These are phyloP conservation scores for Chaetomium sp. DNA, from an alignment of 2,329 filamentous ascomycete genomes.

Conservation along the genomic window DNA sequence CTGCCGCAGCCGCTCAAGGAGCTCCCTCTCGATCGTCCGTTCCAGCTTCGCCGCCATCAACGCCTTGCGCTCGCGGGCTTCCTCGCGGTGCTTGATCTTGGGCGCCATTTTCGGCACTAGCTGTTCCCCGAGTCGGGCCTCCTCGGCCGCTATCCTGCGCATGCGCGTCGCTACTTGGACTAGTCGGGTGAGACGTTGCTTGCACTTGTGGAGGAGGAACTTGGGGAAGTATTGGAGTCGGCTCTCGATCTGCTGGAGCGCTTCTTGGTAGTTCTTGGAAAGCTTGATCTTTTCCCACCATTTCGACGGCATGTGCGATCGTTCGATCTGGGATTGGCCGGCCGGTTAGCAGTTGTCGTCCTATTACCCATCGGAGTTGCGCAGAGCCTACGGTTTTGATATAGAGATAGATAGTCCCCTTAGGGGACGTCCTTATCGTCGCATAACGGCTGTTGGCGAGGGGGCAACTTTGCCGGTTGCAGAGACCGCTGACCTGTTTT, in stretches of 20 bases:
- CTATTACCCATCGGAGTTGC: not conserved
- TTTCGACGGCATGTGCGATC: slow-evolving; percentile 79
- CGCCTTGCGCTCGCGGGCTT: slow-evolving; percentile 61
- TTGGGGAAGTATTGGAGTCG: slow-evolving; percentile 90
- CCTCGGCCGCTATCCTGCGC: slow-evolving; percentile 78
- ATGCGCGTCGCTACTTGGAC: slow-evolving; percentile 83
- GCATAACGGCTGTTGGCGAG: slow-evolving; percentile 90
- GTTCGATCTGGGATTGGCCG: slow-evolving; percentile 51
- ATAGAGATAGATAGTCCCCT: slow-evolving; percentile 81
- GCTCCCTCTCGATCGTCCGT: slow-evolving; percentile 87
- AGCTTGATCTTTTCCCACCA: slow-evolving; percentile 93
- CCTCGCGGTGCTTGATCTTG: slow-evolving; percentile 74
- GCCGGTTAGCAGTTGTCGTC: slow-evolving; percentile 2
- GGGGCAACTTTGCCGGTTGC: slow-evolving; percentile 70
- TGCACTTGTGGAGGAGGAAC: slow-evolving; percentile 65
- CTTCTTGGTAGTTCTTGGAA: slow-evolving; percentile 83
- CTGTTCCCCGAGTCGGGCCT: slow-evolving; percentile 81
- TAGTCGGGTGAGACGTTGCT: slow-evolving; percentile 86
- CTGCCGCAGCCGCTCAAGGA: slow-evolving; percentile 83
- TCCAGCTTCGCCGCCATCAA: slow-evolving; percentile 88
- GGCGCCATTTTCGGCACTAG: slow-evolving; percentile 84
- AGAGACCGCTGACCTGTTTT: slow-evolving; percentile 33
- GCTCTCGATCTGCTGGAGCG: slow-evolving; percentile 79
- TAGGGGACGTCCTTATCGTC: slow-evolving; percentile 75
- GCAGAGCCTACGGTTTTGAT: slow-evolving; percentile 66